Conservation (phyloP, 2,329 filamentous ascomycete species). For the Alternaria viburni region DNA sequence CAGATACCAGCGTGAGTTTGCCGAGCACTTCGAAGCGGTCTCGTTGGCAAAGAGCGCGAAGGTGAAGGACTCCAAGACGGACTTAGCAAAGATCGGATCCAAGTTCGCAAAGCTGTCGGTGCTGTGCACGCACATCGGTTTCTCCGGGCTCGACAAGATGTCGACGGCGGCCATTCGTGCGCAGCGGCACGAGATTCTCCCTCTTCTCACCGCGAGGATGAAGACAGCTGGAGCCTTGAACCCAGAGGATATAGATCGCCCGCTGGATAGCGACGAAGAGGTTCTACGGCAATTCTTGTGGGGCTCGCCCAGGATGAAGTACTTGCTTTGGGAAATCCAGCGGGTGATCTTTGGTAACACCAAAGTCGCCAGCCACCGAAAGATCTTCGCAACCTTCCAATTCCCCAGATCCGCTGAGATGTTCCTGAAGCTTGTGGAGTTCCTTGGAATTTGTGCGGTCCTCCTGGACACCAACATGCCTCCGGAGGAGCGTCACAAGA, state of each 20-base stretch:
- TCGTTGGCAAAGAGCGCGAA: too few species aligned
- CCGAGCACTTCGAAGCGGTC: too few species aligned
- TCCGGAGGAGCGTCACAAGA: fast-evolving
- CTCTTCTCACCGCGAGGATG: not conserved
- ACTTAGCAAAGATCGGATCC: too few species aligned
- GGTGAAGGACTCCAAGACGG: too few species aligned
- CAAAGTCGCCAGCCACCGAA: not conserved
- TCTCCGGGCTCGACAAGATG: not conserved
- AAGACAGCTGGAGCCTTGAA: not conserved
- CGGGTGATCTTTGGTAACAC: not conserved
- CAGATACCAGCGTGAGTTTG: too few species aligned
- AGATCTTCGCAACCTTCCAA: not conserved
- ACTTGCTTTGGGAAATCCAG: not conserved
- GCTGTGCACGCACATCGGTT: not conserved
- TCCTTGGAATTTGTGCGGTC: not conserved
- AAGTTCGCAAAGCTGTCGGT: not conserved
- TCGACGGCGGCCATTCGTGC: not conserved
- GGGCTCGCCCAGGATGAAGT: too few species aligned
- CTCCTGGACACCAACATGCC: not conserved
- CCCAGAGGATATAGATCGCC: not conserved
- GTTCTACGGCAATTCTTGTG: fast-evolving
- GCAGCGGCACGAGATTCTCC: not conserved
- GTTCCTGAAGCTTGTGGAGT: not conserved
- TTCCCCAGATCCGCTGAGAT: not conserved
- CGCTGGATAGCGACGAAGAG: not conserved